phyloP scores from a whole-genome alignment of 1,284 basidiomycete genomes.

The Fomitopsis pinicola region DNA sequence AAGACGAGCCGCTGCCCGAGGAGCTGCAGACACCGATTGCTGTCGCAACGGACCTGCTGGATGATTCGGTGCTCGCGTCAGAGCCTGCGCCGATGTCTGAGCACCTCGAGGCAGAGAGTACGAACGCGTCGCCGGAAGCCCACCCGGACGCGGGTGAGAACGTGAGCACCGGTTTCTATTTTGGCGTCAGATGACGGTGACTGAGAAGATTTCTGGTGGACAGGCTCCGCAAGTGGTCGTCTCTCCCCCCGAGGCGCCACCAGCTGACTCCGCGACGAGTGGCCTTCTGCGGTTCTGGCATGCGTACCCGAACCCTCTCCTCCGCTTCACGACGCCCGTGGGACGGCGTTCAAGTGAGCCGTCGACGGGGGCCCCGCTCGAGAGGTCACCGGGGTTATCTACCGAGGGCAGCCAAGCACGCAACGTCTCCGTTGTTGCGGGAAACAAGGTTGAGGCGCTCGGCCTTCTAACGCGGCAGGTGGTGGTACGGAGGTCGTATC shows the following conservation, averaged over 20 bases:
- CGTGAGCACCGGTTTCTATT: conserved; percentile 17
- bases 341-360: conserved; percentile 19
- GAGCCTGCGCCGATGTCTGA: conserved; percentile 24
- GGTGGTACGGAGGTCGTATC: conserved; percentile 26
- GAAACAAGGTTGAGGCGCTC: conserved; percentile 6
- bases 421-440: conserved; percentile 4
- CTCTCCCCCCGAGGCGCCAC: conserved; percentile 16
- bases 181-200: conserved; percentile 4
- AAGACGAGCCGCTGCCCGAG: conserved; percentile 52
- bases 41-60: conserved; percentile 54
- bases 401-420: conserved; percentile 4
- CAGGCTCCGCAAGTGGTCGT: conserved; percentile 11
- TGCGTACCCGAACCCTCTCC: conserved; percentile 39
- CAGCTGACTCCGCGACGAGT: conserved; percentile 22
- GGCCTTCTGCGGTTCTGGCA: conserved; percentile 42
- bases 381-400: conserved; percentile 2
- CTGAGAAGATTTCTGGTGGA: conserved; percentile 7
- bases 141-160: conserved; percentile 21
- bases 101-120: conserved; percentile 28
- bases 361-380: conserved; percentile 12
- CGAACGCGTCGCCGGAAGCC: conserved; percentile 20
- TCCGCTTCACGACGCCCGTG: conserved; percentile 30
- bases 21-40: conserved; percentile 62
- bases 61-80: conserved; percentile 27
- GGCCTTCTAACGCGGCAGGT: conserved; percentile 8